Percentiles rank a stretch among this genome's conserved stretches.
phyloP scores from a whole-genome alignment of 371 early-diverging fungal genomes.

The Conidiobolus incongruus region DNA sequence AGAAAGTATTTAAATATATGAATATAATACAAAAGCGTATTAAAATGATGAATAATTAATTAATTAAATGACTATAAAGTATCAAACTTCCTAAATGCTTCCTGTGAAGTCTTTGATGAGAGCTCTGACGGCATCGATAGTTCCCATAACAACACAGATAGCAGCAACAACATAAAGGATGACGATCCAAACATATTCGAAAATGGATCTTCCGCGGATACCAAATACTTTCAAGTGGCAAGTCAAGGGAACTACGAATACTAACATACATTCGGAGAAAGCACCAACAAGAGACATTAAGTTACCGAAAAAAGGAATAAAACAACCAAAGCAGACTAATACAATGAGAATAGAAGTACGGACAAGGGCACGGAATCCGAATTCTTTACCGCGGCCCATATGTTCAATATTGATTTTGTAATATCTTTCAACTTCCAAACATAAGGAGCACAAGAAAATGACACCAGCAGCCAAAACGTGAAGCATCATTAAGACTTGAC shows the following conservation, averaged over 20 bases:
- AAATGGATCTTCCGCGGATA: slow-evolving; percentile 21
- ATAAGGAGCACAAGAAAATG: slow-evolving; percentile 56
- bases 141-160: slow-evolving; percentile 47
- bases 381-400: slow-evolving; percentile 22
- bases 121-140: slow-evolving; percentile 32
- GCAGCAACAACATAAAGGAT: slow-evolving; percentile 38
- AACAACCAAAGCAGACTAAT: slow-evolving; percentile 26
- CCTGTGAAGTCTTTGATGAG: slow-evolving; percentile 12
- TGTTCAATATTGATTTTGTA: slow-evolving; percentile 31
- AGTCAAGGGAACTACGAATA: slow-evolving; percentile 62
- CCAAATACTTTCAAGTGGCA: slow-evolving; percentile 56
- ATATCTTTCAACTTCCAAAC: slow-evolving; percentile 47
- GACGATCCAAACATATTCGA: slow-evolving; percentile 28
- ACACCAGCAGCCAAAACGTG: slow-evolving; percentile 66
- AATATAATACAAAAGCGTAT: too few relatives aligned
- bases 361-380: slow-evolving; percentile 18
- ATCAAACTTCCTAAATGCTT: too few relatives aligned
- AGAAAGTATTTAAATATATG: too few relatives aligned
- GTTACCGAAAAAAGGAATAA: slow-evolving; percentile 53
- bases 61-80: too few relatives aligned
- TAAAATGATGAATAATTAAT: too few relatives aligned
- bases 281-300: slow-evolving; percentile 68
- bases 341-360: slow-evolving; percentile 34
- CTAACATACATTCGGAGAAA: slow-evolving; percentile 44
- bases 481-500: slow-evolving; percentile 49